phyloP scores from a whole-genome alignment of 2,329 filamentous ascomycete species.

The Fusarium oxysporum region DNA sequence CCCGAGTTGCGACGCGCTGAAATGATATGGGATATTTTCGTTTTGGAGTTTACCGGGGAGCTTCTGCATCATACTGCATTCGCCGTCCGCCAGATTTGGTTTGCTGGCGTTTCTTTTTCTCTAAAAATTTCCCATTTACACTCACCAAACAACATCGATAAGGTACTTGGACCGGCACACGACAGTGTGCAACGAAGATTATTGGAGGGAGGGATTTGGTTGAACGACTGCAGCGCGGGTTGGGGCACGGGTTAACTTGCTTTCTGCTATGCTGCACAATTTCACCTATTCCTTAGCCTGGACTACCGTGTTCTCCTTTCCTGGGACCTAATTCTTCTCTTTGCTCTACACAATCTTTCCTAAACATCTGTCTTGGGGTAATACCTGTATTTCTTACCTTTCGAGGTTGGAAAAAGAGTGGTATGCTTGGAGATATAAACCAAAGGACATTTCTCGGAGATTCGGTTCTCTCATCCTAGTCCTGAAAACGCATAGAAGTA shows the following conservation, averaged over 20 bases:
- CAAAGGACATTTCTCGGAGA: slow-evolving; percentile 27
- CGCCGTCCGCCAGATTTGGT: slow-evolving; percentile 37
- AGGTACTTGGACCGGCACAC: slow-evolving; percentile 35
- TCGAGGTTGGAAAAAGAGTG: slow-evolving; percentile 17
- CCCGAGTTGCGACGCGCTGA: slow-evolving; percentile 25
- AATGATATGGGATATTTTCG: slow-evolving; percentile 37
- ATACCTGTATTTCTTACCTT: slow-evolving; percentile 8
- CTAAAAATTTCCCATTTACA: slow-evolving; percentile 27
- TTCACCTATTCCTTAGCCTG: slow-evolving; percentile 41
- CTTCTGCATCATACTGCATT: slow-evolving; percentile 42
- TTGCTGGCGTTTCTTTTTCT: slow-evolving; percentile 27
- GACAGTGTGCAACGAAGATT: slow-evolving; percentile 35
- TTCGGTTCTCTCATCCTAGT: slow-evolving; percentile 15
- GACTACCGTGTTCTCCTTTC: slow-evolving; percentile 21
- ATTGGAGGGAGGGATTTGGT: slow-evolving; percentile 38
- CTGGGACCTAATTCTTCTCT: slow-evolving; percentile 22
- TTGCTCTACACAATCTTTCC: slow-evolving; percentile 42
- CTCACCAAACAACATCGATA: slow-evolving; percentile 31
- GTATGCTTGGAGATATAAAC: slow-evolving; percentile 26
- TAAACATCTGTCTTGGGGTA: slow-evolving; percentile 30
- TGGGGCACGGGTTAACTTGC: slow-evolving; percentile 44
- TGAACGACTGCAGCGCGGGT: slow-evolving; percentile 42
- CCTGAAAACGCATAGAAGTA: slow-evolving; percentile 30
- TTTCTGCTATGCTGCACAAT: slow-evolving; percentile 48
- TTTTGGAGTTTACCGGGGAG: slow-evolving; percentile 45